phyloP scores from a whole-genome alignment of 495 filamentous ascomycete species.

The Penicillium taxi region DNA sequence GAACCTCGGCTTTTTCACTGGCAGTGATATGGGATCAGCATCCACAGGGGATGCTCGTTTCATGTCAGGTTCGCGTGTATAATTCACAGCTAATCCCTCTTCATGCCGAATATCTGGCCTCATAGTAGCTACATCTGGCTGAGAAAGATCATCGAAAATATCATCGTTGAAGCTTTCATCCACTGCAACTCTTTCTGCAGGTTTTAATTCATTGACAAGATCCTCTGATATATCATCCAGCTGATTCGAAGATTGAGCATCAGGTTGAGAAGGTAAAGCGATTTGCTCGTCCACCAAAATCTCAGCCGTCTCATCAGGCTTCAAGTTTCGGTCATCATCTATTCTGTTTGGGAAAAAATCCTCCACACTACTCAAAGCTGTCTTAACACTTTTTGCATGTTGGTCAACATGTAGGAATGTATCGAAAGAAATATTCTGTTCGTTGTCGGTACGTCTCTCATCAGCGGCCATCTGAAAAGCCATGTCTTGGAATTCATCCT shows the following conservation, averaged over 20 bases:
- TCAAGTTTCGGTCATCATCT: slow-evolving; percentile 11
- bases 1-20: slow-evolving; percentile 27
- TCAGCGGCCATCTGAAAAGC: slow-evolving; percentile 51
- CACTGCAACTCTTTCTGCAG: background rate
- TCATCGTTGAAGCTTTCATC: slow-evolving; percentile 24
- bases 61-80: too few relatives aligned
- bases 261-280: slow-evolving; percentile 35
- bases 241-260: slow-evolving; percentile 1
- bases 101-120: too few relatives aligned
- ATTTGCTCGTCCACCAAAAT: slow-evolving; percentile 43
- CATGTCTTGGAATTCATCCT: slow-evolving; percentile 68
- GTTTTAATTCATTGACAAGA: background rate
- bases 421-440: slow-evolving; percentile 49
- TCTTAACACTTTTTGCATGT: slow-evolving; percentile 56
- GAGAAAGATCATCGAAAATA: slow-evolving; percentile 17
- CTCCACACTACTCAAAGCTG: slow-evolving; percentile 71
- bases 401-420: slow-evolving; percentile 48
- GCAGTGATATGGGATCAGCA: background rate
- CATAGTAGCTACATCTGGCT: slow-evolving; percentile 2
- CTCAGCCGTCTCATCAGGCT: slow-evolving; percentile 12
- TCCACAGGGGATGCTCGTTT: slow-evolving; percentile 8
- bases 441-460: slow-evolving; percentile 49
- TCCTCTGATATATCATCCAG: slow-evolving; percentile 6
- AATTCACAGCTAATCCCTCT: too few relatives aligned
- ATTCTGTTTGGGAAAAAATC: slow-evolving; percentile 74